phyloP scores from a whole-genome alignment of 2,329 filamentous ascomycete species.

The Hypoxylon sp. region DNA sequence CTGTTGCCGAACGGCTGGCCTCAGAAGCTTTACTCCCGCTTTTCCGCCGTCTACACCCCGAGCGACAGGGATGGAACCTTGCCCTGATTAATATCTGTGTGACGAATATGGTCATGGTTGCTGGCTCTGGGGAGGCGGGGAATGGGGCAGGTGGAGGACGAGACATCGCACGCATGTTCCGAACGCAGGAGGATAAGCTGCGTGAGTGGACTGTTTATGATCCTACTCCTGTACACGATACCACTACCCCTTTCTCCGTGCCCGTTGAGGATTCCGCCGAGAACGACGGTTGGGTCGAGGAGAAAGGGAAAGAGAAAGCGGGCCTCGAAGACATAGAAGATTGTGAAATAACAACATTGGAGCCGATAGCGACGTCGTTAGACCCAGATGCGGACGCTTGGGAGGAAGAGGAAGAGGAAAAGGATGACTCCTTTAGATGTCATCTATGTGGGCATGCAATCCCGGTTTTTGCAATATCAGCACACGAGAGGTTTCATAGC shows the following conservation, averaged over 20 bases:
- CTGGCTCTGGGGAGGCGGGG: conserved; percentile 63
- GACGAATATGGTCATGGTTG: conserved; percentile 79
- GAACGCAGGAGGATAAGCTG: conserved; percentile 77
- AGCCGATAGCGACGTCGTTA: conserved; percentile 18
- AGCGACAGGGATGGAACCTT: conserved; percentile 80
- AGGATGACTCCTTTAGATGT: conserved; percentile 58
- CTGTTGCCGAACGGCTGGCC: conserved; percentile 77
- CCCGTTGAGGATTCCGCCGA: not conserved
- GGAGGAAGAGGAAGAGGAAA: conserved; percentile 54
- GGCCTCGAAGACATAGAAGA: not conserved
- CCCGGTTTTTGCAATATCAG: conserved; percentile 70
- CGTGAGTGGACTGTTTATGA: conserved; percentile 75
- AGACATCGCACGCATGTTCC: conserved; percentile 89
- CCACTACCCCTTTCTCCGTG: not conserved
- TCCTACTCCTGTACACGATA: conserved; percentile 35
- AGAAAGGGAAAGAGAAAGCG: not conserved
- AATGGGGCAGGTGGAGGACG: conserved; percentile 62
- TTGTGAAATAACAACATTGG: not conserved
- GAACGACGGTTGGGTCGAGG: not conserved
- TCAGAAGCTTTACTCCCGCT: conserved; percentile 77
- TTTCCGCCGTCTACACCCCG: conserved; percentile 80
- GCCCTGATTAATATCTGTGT: conserved; percentile 89
- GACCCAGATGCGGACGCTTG: conserved; percentile 44
- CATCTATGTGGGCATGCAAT: conserved; percentile 67
- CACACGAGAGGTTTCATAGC: conserved; percentile 69